Percentiles rank a stretch among this genome's conserved stretches.
Evolutionary conservation across 371 early-diverging fungal species (phyloP).

Genomic region (Umbelopsis sp.): DNA sequence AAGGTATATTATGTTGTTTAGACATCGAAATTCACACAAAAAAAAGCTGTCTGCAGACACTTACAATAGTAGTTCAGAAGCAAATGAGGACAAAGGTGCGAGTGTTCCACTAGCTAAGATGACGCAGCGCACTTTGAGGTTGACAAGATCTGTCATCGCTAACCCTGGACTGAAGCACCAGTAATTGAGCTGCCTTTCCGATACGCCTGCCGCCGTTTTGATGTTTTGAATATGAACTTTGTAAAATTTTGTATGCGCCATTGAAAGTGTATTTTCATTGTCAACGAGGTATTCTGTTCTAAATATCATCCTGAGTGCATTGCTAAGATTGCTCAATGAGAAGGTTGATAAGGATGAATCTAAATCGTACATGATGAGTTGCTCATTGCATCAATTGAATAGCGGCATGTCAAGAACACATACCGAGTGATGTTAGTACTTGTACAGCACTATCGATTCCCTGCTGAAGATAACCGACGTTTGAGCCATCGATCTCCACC

Average conservation of each 20-base stretch:
- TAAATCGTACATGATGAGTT: slow-evolving; percentile 6
- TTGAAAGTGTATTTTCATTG: background rate
- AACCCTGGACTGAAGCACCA: slow-evolving; percentile 58
- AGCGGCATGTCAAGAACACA: background rate
- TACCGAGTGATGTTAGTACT: slow-evolving; percentile 23
- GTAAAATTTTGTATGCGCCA: slow-evolving; percentile 14
- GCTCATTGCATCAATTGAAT: background rate
- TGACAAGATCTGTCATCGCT: slow-evolving; percentile 42
- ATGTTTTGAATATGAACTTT: background rate
- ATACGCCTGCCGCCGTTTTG: background rate
- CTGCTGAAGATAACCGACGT: slow-evolving; percentile 7
- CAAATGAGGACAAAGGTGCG: slow-evolving; percentile 65
- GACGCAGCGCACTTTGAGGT: slow-evolving; percentile 42
- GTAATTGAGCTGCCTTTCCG: slow-evolving; percentile 26
- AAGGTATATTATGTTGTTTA: background rate
- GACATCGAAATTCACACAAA: background rate
- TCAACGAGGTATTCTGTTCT: slow-evolving; percentile 14
- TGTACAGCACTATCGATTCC: slow-evolving; percentile 23
- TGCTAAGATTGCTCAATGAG: background rate
- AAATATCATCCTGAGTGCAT: slow-evolving; percentile 27
- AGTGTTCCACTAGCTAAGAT: slow-evolving; percentile 75
- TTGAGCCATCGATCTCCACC: slow-evolving; percentile 20
- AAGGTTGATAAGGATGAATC: slow-evolving; percentile 1
- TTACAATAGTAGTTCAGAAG: slow-evolving; percentile 53
- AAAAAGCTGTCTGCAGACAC: background rate